Evolutionary conservation across 305 asterid species (phyloP).

Genomic region (Solanum hybrid): DNA sequence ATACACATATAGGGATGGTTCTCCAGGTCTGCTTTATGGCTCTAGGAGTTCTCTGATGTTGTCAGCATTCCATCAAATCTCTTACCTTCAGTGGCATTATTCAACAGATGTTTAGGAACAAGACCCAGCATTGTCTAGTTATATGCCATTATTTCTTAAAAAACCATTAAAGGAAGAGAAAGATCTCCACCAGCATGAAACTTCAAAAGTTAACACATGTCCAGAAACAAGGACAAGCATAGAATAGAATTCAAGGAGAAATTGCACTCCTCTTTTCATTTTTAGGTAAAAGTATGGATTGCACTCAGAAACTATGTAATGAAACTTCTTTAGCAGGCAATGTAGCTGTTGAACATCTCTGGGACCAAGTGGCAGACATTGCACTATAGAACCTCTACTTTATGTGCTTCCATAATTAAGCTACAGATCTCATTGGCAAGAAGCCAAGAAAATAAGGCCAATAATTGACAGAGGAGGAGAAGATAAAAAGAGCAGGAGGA

Average conservation of each 20-base stretch:
- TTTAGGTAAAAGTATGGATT: not conserved
- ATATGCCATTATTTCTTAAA: not conserved
- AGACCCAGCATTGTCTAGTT: not conserved
- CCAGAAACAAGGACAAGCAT: not conserved
- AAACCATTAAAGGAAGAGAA: not conserved
- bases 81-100: not conserved
- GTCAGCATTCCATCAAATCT: not conserved
- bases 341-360: not conserved
- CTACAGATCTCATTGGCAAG: not conserved
- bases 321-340: not conserved
- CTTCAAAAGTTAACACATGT: not conserved
- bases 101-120: not conserved
- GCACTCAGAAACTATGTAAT: not conserved
- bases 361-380: not conserved
- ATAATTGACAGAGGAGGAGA: not conserved
- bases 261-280: not conserved
- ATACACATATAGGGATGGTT: not conserved
- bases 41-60: not conserved
- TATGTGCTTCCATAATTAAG: not conserved
- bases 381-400: not conserved
- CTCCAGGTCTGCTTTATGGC: not conserved
- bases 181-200: not conserved
- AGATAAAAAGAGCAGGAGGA: not conserved
- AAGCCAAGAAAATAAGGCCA: not conserved
- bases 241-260: not conserved